phyloP scores from a whole-genome alignment of 768 basidiomycete species.

The Tubosaeta sp. region DNA sequence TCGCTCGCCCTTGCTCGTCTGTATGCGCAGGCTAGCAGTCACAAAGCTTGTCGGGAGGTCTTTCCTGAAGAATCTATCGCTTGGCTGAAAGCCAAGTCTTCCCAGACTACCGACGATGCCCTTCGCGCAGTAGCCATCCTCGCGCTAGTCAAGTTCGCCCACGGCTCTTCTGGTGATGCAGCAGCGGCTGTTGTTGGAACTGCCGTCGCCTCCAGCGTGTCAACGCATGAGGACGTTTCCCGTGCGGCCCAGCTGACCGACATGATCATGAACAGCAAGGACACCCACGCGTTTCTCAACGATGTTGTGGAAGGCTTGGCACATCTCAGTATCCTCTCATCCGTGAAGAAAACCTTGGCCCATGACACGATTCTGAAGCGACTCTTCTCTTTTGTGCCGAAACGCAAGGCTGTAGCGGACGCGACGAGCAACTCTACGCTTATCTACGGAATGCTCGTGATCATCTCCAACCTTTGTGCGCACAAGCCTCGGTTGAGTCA shows the following conservation, averaged over 20 bases:
- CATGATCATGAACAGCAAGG: slow-evolving; percentile 40
- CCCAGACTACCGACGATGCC: slow-evolving; percentile 39
- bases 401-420: slow-evolving; percentile 35
- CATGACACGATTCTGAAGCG: slow-evolving; percentile 52
- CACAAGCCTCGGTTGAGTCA: slow-evolving; percentile 69
- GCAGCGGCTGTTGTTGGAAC: slow-evolving; percentile 12
- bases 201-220: slow-evolving; percentile 3
- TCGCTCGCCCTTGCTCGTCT: slow-evolving; percentile 65
- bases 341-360: slow-evolving; percentile 60
- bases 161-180: slow-evolving; percentile 48
- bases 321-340: slow-evolving; percentile 66
- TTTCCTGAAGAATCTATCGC: slow-evolving; percentile 51
- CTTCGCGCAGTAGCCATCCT: slow-evolving; percentile 64
- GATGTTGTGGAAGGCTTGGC: slow-evolving; percentile 83
- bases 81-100: slow-evolving; percentile 66
- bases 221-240: slow-evolving; percentile 35
- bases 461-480: slow-evolving; percentile 69
- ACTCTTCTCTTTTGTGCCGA: slow-evolving; percentile 56
- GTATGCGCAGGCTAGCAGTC: slow-evolving; percentile 69
- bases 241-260: slow-evolving; percentile 55
- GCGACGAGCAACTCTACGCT: slow-evolving; percentile 45
- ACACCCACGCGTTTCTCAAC: slow-evolving; percentile 39
- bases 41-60: slow-evolving; percentile 64
- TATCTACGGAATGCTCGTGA: slow-evolving; percentile 72
- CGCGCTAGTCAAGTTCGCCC: slow-evolving; percentile 74